These are phyloP conservation scores for Rhododendron ferrugineum DNA, from an alignment of 148 eudicot species.

Conservation along the genomic window DNA sequence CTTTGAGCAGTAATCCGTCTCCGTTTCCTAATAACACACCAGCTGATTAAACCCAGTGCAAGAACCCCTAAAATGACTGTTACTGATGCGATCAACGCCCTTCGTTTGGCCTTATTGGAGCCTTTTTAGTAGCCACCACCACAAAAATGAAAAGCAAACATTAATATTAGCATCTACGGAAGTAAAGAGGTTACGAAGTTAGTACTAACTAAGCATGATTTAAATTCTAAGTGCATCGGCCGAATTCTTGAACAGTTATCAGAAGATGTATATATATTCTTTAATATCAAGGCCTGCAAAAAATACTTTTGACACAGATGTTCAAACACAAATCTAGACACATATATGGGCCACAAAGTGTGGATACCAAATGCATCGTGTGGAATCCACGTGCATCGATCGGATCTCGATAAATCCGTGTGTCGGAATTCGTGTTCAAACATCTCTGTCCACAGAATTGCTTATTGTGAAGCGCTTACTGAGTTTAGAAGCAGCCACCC, in stretches of 20 bases:
- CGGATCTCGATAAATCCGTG: background rate
- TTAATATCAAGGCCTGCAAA: too few relatives aligned
- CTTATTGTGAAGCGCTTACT: conserved; percentile 2
- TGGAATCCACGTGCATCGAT: background rate
- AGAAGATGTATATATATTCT: background rate
- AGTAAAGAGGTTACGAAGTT: background rate
- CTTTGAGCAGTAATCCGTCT: background rate
- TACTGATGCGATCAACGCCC: conserved; percentile 13
- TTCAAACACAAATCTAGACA: background rate
- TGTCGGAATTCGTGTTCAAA: background rate
- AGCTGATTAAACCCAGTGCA: conserved; percentile 7
- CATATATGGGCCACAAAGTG: background rate
- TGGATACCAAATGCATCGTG: background rate
- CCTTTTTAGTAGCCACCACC: background rate
- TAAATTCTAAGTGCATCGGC: background rate
- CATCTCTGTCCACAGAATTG: background rate
- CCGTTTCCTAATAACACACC: background rate
- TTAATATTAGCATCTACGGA: background rate
- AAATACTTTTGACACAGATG: background rate
- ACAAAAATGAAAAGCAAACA: background rate
- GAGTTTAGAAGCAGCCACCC: conserved; percentile 22
- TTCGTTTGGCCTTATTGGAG: background rate
- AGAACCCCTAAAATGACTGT: background rate
- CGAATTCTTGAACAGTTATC: background rate
- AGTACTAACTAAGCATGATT: too few relatives aligned